Base-by-base conservation (phyloP, 1,139 yeast species). In the Suhomyces bolitotheri region DNA sequence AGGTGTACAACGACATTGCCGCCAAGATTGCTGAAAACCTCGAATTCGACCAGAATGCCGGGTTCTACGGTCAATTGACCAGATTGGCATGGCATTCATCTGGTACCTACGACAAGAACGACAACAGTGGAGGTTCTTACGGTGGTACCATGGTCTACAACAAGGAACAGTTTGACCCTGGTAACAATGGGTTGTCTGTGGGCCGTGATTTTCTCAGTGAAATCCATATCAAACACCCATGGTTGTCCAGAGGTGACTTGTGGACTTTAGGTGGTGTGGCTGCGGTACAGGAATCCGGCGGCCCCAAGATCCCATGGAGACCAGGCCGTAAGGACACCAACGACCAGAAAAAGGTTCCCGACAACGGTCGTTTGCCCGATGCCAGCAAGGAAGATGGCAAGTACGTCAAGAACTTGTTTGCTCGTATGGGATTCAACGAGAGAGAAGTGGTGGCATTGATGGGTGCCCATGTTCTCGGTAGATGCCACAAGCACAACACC, bases 401-500 rank as follows among this genome's bases (percentile, higher is more conserved):
- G 33, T 88, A 88, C 56, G 80, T 89, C 24, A 76, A 88, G 55
- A 63, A 68, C 27, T 85, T 84, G 60, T 49, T 45, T 39, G 63
- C 60, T 38, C 77, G 95, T 64, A 70, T 86, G 76, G 89, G 89
- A 8, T 82, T 88, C 60, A 71, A 72, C 46, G 96, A 88, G 52
- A 77, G 81, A 60, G 96, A 89, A 62, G 82, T 84, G 46, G 96
- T 85, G 37, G 90, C 92, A 27, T 70, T 89, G 47, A 71, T 86
- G 51, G 97, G 97, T 46, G 96, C 96, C 25, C 96, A 89, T 62
- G 79, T 85, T 42, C 71, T 88, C 46, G 96, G 96, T 43, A 63
- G 74, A 50, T 85, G 95, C 55, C 96, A 87, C 62, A 58, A 69
- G 22, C 52, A 65, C 31, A 70, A 71, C 46, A 73, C 83, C 9